Base-by-base conservation (phyloP, 305 asterid species). In the Salvia sclarea region DNA sequence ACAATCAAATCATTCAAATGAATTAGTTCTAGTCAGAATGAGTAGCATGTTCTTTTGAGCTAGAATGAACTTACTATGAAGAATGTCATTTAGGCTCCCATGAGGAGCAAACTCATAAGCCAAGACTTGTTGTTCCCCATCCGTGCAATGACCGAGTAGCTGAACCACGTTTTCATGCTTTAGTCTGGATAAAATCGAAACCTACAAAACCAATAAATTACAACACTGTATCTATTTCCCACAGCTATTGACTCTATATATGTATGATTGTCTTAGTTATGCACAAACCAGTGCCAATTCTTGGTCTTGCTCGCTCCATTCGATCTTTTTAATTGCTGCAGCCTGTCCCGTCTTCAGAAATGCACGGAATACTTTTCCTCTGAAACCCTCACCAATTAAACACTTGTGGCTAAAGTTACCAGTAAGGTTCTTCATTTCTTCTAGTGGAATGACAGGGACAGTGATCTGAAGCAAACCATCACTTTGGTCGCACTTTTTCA, bases 41-140 rank as follows among this genome's bases (percentile, higher is more conserved):
- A n/a, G n/a, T n/a, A n/a, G 55, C 55, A 30, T 30, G 1, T 6
- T 30, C 35, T 30, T 30, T 33, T 4, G 7, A 38, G n/a, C n/a
- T 54, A 4, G 3, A 37, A 13, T 10, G 22, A 49, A 44, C 85
- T 45, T n/a, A 83, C 88, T 31, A 49, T 58, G 69, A 64, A 75
- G 63, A 54, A 56, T 55, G 57, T 85, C 85, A 64, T 76, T 81
- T 59, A 85, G 82, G 55, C 82, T 80, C 58, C 87, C 87, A 61
- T 75, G 68, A 2, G 84, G 75, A 43, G 88, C 88, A 78, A 62
- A 80, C 58, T 85, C 90, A 73, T 85, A 78, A 37, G 86, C 84
- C 35, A 85, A 77, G 49, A 80, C 73, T 44, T 83, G 83, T 13
- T 49, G 74, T 57, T 69, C 76, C 2, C 83, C 88, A 40, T 80